Conservation (phyloP, 2,329 filamentous ascomycete genomes). For the Cyphellophora europaea region DNA sequence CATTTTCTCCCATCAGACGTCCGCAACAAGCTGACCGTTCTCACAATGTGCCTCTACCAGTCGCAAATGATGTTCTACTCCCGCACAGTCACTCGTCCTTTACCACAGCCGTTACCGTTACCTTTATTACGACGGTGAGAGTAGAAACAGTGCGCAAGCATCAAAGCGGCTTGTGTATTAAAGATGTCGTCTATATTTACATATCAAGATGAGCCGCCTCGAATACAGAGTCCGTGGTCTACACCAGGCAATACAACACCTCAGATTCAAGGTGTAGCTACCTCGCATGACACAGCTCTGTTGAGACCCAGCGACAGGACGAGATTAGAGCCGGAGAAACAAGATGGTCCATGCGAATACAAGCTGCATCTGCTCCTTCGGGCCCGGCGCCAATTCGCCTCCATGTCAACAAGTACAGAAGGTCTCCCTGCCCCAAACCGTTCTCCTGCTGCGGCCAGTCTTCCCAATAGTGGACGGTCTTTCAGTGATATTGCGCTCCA, state of each 20-base stretch:
- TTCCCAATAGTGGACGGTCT: conserved; percentile 12
- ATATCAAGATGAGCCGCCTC: conserved; percentile 77
- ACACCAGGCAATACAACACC: conserved; percentile 41
- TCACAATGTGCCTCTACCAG: conserved; percentile 37
- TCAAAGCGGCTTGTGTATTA: no score
- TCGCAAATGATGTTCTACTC: conserved; percentile 39
- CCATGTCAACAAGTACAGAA: conserved; percentile 51
- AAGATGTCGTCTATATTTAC: conserved; percentile 93
- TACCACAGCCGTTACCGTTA: conserved; percentile 22
- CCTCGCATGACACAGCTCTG: conserved; percentile 18
- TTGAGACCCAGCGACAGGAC: conserved; percentile 47
- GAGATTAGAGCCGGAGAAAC: conserved; percentile 79
- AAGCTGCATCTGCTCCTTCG: conserved; percentile 85
- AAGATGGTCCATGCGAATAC: conserved; percentile 92
- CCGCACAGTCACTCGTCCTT: conserved; percentile 41
- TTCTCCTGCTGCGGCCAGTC: conserved; percentile 20
- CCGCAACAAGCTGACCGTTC: no score
- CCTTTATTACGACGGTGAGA: conserved; percentile 7
- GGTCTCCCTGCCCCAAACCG: background rate
- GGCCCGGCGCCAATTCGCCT: conserved; percentile 63
- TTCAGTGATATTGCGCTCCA: conserved; percentile 5
- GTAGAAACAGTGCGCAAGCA: conserved; percentile 6
- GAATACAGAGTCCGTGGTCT: conserved; percentile 86
- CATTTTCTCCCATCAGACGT: no score
- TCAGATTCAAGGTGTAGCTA: conserved; percentile 20